Percentiles rank a stretch among this genome's conserved stretches.
Evolutionary conservation across 345 rosid genomes (phyloP).

Genomic region (Dimocarpus longan): DNA sequence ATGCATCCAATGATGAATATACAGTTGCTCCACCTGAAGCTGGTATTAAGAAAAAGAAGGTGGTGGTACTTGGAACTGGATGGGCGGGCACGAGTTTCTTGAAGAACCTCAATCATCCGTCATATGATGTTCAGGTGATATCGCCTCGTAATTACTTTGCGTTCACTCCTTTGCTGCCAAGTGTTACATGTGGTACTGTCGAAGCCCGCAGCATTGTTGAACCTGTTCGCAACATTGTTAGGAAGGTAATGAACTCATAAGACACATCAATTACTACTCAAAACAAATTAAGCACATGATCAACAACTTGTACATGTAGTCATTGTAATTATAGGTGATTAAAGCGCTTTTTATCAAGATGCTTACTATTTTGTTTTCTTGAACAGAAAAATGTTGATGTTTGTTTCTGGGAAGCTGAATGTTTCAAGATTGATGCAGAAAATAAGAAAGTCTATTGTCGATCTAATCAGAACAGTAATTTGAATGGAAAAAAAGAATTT

Average conservation of each 20-base stretch:
- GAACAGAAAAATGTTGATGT: slow-evolving; percentile 61
- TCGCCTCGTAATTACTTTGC: slow-evolving; percentile 99
- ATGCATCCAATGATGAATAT: slow-evolving; percentile 35
- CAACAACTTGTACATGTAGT: no score
- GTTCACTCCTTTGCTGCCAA: slow-evolving; percentile 96
- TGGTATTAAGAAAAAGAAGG: slow-evolving; percentile 74
- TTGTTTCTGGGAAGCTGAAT: slow-evolving; percentile 81
- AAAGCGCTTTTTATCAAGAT: not conserved
- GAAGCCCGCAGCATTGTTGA: slow-evolving; percentile 97
- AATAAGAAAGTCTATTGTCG: slow-evolving; percentile 84
- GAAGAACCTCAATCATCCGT: slow-evolving; percentile 65
- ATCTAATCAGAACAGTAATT: slow-evolving; percentile 38
- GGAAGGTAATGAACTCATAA: slow-evolving; percentile 51
- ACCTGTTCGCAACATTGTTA: slow-evolving; percentile 87
- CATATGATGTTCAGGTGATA: slow-evolving; percentile 80
- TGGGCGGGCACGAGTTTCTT: slow-evolving; percentile 97
- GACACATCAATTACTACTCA: not conserved
- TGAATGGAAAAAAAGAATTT: slow-evolving; percentile 71
- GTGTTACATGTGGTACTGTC: slow-evolving; percentile 95
- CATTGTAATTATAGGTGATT: not conserved
- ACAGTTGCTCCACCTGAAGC: slow-evolving; percentile 40
- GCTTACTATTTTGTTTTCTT: not conserved
- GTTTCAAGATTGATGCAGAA: slow-evolving; percentile 78
- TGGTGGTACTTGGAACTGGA: slow-evolving; percentile 95
- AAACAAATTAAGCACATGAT: no score